phyloP scores from a whole-genome alignment of 768 basidiomycete genomes.

The Trametes cingulata region DNA sequence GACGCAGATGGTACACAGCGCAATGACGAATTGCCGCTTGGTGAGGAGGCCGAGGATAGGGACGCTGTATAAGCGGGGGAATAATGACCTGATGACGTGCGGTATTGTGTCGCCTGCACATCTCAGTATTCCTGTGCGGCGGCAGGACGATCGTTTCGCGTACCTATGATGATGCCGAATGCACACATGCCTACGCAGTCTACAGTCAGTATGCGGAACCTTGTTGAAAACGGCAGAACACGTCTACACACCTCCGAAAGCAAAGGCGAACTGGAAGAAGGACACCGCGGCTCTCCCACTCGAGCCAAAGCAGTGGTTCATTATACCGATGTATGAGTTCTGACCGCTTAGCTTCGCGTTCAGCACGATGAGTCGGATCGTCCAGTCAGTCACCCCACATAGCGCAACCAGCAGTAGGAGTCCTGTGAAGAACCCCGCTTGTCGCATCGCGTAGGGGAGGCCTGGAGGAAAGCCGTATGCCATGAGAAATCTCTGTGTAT shows the following conservation, averaged over 20 bases:
- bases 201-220: not conserved
- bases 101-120: slow-evolving; percentile 88
- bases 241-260: slow-evolving; percentile 77
- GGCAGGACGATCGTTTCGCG: slow-evolving; percentile 10
- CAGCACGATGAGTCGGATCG: slow-evolving; percentile 91
- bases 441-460: slow-evolving; percentile 89
- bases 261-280: slow-evolving; percentile 97
- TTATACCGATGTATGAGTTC: slow-evolving; percentile 90
- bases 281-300: slow-evolving; percentile 93
- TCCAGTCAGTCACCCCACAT: slow-evolving; percentile 93
- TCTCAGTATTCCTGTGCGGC: not conserved
- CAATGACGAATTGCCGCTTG: slow-evolving; percentile 88
- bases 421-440: slow-evolving; percentile 93
- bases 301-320: slow-evolving; percentile 89
- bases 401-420: slow-evolving; percentile 78
- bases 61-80: slow-evolving; percentile 64
- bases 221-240: not conserved
- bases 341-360: slow-evolving; percentile 96
- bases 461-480: slow-evolving; percentile 44
- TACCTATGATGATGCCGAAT: slow-evolving; percentile 91
- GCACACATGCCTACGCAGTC: slow-evolving; percentile 85
- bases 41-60: slow-evolving; percentile 77
- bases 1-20: slow-evolving; percentile 81
- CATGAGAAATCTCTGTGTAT: not conserved
- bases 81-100: slow-evolving; percentile 84